Percentiles rank a stretch among this genome's conserved stretches.
These are phyloP conservation scores for Carex scoparia DNA, from an alignment of 176 grass and related monocot genomes.

Conservation along the genomic window DNA sequence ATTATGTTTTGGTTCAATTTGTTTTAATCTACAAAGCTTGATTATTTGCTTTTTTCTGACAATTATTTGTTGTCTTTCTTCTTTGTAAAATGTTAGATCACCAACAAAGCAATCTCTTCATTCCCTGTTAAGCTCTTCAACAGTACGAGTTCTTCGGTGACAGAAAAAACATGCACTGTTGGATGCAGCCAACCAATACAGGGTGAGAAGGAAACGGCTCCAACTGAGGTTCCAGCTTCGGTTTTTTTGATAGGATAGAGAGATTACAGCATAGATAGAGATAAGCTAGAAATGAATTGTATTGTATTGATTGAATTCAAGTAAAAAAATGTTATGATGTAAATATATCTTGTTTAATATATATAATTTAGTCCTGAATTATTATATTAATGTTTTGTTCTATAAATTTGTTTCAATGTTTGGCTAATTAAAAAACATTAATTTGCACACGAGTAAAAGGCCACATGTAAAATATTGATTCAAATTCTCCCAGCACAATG, in stretches of 20 bases:
- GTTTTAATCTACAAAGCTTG: constrained; percentile 1
- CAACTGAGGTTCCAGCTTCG: neutral
- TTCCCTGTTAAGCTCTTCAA: neutral
- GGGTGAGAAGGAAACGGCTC: neutral
- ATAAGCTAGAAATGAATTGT: too few species aligned
- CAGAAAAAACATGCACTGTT: neutral
- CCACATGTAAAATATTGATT: neutral
- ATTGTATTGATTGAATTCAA: too few species aligned
- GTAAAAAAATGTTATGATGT: too few species aligned
- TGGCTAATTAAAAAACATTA: too few species aligned
- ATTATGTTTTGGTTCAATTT: constrained; percentile 23
- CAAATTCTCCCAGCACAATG: neutral
- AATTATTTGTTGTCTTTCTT: constrained; percentile 10
- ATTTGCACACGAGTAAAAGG: neutral
- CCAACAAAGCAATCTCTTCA: neutral
- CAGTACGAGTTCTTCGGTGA: neutral
- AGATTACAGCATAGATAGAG: too few species aligned
- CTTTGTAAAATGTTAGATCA: constrained; percentile 48
- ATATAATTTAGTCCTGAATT: too few species aligned
- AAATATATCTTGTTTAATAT: too few species aligned
- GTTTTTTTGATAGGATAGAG: neutral
- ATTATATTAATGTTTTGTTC: too few species aligned
- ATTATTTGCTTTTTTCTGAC: neutral
- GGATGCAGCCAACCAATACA: neutral
- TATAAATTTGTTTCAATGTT: neutral